phyloP scores from a whole-genome alignment of 106 monocot species.

The Allium sativum region DNA sequence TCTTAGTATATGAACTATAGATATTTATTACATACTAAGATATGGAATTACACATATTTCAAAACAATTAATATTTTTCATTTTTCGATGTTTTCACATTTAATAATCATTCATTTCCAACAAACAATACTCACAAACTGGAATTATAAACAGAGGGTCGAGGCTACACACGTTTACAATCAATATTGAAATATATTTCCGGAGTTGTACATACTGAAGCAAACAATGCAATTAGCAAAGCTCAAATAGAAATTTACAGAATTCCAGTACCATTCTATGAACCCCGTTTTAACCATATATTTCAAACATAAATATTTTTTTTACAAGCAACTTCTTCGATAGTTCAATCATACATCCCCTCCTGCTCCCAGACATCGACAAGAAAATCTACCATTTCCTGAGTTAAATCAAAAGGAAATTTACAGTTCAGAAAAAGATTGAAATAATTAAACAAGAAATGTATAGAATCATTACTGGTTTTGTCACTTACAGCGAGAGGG shows the following conservation, averaged over 20 bases:
- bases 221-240: not conserved
- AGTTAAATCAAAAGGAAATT: not conserved
- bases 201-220: not conserved
- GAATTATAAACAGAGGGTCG: too few relatives aligned
- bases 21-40: too few relatives aligned
- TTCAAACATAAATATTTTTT: constrained; percentile 4
- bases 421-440: too few relatives aligned
- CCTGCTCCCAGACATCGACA: constrained; percentile 12
- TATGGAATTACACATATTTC: too few relatives aligned
- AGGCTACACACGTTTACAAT: not conserved
- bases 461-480: not conserved
- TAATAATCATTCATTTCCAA: too few relatives aligned
- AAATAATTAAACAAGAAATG: too few relatives aligned
- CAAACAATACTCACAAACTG: too few relatives aligned
- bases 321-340: not conserved
- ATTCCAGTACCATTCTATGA: not conserved
- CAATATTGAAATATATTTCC: not conserved
- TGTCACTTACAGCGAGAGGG: constrained; percentile 41
- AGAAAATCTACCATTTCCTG: constrained; percentile 17
- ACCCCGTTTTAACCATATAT: not conserved
- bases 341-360: constrained; percentile 8
- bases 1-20: too few relatives aligned
- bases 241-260: not conserved
- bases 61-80: too few relatives aligned
- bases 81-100: too few relatives aligned